Base-by-base conservation (phyloP, 495 filamentous ascomycete species). In the Penicillium dipodomyicola region DNA sequence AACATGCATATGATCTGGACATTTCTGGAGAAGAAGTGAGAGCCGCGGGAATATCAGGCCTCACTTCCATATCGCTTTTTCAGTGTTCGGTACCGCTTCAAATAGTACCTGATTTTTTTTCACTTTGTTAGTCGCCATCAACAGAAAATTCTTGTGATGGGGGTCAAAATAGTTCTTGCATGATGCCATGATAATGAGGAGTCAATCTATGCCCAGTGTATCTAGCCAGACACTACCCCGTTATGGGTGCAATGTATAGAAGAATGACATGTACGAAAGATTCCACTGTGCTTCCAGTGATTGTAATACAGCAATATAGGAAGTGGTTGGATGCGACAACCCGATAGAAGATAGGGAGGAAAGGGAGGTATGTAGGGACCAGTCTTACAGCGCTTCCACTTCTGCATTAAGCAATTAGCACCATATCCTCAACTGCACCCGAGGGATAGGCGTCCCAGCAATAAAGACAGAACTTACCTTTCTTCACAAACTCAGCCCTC, bases 1-100 rank as follows among this genome's bases (percentile, higher is more conserved):
- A 60, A 51, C 44, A 49, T 52, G 62, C 56, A 62, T 59, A 47
- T 56, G 45, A 49, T 54, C 51, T 45, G 40, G 25, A 33, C n/a
- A 42, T 41, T 48, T 50, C 40, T 52, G 49, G 43, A 33, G 54
- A 54, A 47, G 23, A 44, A 37, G 57, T 49, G 59, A 58, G 54
- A 37, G 48, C 50, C 39, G 25, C 39, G 41, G 33, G 25, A 52
- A 42, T 29, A 32, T 44, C 33, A 45, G 61, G 52, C 46, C 61
- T 74, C 61, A 77, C 63, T 69, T 57, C 86, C 83, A 77, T 97
- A 97, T 67, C 91, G 82, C 75, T 92, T 84, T 65, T 86, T 86
- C 62, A 98, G 79, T 45, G 90, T 84, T 60, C 94, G 85, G 77
- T 98, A 98, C 71, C 88, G 84, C 77, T 96, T 97, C 58, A 98